phyloP scores from a whole-genome alignment of 495 filamentous ascomycete genomes.

The Penicillium coffeae region DNA sequence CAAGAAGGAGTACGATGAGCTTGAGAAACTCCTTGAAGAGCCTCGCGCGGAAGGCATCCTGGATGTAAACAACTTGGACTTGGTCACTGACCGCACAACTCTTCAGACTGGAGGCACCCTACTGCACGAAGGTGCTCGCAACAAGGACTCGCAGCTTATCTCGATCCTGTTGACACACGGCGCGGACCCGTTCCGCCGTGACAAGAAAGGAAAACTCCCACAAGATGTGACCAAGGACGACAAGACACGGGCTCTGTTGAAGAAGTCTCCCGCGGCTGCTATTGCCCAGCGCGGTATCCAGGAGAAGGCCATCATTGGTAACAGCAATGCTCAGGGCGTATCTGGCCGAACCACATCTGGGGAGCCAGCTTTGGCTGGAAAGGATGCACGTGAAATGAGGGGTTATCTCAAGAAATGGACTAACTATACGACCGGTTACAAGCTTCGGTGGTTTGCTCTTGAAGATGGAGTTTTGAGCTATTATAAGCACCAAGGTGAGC shows the following conservation, averaged over 20 bases:
- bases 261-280: conserved; percentile 89
- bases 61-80: conserved; percentile 85
- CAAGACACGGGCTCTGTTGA: conserved; percentile 76
- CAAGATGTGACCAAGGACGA: conserved; percentile 98
- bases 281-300: conserved; percentile 94
- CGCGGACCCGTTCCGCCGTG: conserved; percentile 93
- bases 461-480: conserved; percentile 98
- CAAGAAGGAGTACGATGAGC: conserved; percentile 65
- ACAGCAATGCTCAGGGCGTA: conserved; percentile 57
- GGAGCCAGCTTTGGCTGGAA: conserved; percentile 65
- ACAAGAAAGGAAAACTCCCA: conserved; percentile 90
- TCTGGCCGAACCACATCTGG: conserved; percentile 48
- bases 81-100: conserved; percentile 76
- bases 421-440: conserved; percentile 94
- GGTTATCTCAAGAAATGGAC: conserved; percentile 99
- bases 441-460: conserved; percentile 94
- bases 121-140: conserved; percentile 88
- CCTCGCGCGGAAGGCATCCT: conserved; percentile 76
- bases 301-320: conserved; percentile 90
- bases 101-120: conserved; percentile 78
- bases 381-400: conserved; percentile 93
- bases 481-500: conserved; percentile 87
- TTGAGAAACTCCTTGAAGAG: conserved; percentile 79
- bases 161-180: conserved; percentile 89
- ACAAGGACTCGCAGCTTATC: conserved; percentile 77